A percentile compares a stretch with the other conserved stretches of the same genome.
Conservation (phyloP, 129 eudicot species). For the Escallonia rubra region DNA sequence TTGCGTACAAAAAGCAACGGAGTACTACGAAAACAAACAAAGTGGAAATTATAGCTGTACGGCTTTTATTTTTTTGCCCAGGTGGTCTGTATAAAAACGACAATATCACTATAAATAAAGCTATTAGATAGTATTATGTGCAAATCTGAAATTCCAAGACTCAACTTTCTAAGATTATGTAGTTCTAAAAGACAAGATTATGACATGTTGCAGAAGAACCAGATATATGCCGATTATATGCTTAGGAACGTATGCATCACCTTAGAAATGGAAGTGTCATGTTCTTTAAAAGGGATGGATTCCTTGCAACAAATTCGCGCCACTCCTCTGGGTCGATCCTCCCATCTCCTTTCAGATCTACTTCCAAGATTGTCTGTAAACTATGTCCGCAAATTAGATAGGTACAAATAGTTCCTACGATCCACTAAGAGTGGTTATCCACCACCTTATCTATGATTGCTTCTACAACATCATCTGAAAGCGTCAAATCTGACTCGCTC, state of each 20-base stretch:
- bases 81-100: too few relatives aligned
- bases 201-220: neutral
- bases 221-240: neutral
- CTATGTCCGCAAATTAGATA: neutral
- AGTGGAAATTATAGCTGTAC: too few relatives aligned
- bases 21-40: too few relatives aligned
- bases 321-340: conserved; percentile 79
- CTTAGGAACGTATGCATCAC: conserved; percentile 22
- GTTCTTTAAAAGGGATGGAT: conserved; percentile 69
- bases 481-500: conserved; percentile 46
- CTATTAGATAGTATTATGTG: too few relatives aligned
- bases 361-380: conserved; percentile 55
- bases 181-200: neutral
- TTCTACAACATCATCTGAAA: conserved; percentile 65
- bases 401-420: neutral
- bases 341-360: conserved; percentile 76
- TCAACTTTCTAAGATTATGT: too few relatives aligned
- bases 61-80: too few relatives aligned
- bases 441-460: conserved; percentile 69
- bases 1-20: too few relatives aligned
- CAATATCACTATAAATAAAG: too few relatives aligned
- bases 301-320: conserved; percentile 47
- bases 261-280: conserved; percentile 78
- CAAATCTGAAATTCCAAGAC: neutral
- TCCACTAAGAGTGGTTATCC: neutral